These are phyloP conservation scores for Colletotrichum acutatum DNA, from an alignment of 2,329 filamentous ascomycete species.

Conservation along the genomic window DNA sequence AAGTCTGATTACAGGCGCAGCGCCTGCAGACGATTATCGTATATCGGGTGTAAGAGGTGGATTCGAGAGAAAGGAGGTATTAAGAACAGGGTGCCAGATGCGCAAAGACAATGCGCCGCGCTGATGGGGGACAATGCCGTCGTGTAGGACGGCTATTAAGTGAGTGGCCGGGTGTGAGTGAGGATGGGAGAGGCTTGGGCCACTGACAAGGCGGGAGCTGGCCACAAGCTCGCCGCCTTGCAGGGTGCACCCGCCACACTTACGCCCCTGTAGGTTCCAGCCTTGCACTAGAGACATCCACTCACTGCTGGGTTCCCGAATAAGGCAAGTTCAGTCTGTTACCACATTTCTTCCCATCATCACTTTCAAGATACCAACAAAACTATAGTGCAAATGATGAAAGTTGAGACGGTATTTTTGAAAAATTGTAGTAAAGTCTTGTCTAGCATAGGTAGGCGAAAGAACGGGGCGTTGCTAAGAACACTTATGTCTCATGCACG, in stretches of 20 bases:
- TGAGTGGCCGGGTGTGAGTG: constrained; percentile 24
- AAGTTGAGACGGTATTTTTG: not conserved
- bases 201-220: constrained; percentile 35
- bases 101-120: constrained; percentile 14
- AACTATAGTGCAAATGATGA: not conserved
- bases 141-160: constrained; percentile 27
- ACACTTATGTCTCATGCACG: not conserved
- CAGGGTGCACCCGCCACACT: constrained; percentile 31
- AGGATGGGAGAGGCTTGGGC: constrained; percentile 32
- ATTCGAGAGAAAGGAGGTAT: not conserved
- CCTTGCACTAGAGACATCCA: constrained; percentile 31
- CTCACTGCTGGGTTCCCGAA: constrained; percentile 4
- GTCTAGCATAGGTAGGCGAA: not conserved
- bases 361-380: not conserved
- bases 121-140: constrained; percentile 3
- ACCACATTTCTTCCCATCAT: not conserved
- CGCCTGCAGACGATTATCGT: not conserved
- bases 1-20: constrained; percentile 5
- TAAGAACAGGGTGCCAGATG: not conserved
- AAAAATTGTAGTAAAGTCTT: not conserved
- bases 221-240: constrained; percentile 33
- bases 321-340: constrained; percentile 10
- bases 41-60: not conserved
- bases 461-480: not conserved
- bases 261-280: constrained; percentile 27